Conservation (phyloP, 2,329 filamentous ascomycete genomes). For the Botrytis fragariae region DNA sequence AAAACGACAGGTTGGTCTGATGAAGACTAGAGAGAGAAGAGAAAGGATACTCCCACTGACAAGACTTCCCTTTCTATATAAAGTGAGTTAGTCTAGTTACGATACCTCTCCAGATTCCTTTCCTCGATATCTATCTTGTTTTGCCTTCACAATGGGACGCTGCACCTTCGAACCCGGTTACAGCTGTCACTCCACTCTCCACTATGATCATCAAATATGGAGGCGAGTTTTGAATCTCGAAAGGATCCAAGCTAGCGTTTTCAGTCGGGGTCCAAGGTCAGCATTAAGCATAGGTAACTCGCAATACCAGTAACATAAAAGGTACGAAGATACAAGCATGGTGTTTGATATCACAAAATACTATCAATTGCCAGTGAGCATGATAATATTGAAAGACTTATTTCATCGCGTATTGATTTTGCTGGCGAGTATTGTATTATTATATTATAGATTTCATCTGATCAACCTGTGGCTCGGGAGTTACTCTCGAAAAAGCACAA, state of each 20-base stretch:
- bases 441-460: conserved; percentile 2
- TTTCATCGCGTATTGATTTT: not conserved
- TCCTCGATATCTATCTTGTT: not conserved
- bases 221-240: conserved; percentile 37
- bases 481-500: not conserved
- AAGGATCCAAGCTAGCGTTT: conserved; percentile 36
- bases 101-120: not conserved
- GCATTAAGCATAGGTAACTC: conserved; percentile 22
- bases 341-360: conserved; percentile 10
- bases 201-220: conserved; percentile 28
- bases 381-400: not conserved
- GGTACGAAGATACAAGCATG: conserved; percentile 1
- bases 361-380: not conserved
- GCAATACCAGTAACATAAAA: not conserved
- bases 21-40: conserved; percentile 33
- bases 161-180: conserved; percentile 2
- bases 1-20: conserved; percentile 33
- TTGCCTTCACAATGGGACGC: not conserved
- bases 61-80: conserved; percentile 18
- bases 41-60: not conserved
- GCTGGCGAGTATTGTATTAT: not conserved
- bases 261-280: conserved; percentile 25
- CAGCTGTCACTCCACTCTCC: conserved; percentile 17
- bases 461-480: not conserved
- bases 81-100: not conserved